Evolutionary conservation across 208 protist genomes (phyloP), one percentile per base, ranked within the genome.

Genomic region (Strigomonas culicis): DNA sequence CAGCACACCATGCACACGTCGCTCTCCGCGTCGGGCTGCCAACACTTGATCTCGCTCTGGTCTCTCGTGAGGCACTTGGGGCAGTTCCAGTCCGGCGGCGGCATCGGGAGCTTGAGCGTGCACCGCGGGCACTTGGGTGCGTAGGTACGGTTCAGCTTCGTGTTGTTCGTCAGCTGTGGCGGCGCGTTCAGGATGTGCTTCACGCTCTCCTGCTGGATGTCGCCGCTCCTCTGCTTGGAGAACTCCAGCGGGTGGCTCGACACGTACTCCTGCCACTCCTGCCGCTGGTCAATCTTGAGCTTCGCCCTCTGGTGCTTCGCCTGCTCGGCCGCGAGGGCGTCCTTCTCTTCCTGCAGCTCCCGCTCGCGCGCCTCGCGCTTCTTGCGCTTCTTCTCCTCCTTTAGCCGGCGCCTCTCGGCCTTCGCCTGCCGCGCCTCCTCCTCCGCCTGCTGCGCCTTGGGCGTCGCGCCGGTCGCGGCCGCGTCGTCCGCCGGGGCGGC

Each of bases 261-360:
- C 34, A 94, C 88, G 55, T 83, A 89, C 43, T 89, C 80, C n/a
- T 67, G 74, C 86, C 86, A 93, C n/a, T 85, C 83, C 59, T 82
- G 84, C 44, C 80, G 64, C 68, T 92, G 87, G 13, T 75, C 34
- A 6, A 36, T 25, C 66, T 19, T 63, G 4, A 7, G 49, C 61
- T 36, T 8, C 31, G 59, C 59, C 36, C 57, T 34, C 47, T 82
- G 81, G 53, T 77, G 67, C 19, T 67, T 64, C 36, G 53, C 77
- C 34, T 73, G 64, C 65, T 85, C 83, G 0, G 71, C 76, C 0
- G 70, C 75, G 2, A 94, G 62, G 15, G 73, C 77, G 25, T 92
- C 79, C 36, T 84, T 66, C 72, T 92, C 77, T 70, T 86, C 78
- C 65, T 84, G 69, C 30, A 86, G 47, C 57, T 88, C 84, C 17